phyloP scores from a whole-genome alignment of 164 flowering plant genomes.

The Saururus chinensis region DNA sequence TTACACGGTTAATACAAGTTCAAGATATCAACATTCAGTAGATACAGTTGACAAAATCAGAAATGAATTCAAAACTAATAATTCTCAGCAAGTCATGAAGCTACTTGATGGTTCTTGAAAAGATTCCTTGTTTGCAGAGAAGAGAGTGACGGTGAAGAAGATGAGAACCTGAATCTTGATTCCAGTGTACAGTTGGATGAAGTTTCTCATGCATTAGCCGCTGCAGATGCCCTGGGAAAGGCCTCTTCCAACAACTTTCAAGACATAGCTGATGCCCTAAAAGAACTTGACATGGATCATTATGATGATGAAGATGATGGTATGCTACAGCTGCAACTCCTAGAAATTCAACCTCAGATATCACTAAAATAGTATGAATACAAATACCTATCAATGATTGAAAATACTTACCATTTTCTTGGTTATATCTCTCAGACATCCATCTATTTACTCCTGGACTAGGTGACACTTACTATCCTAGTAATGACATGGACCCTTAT shows the following conservation, averaged over 20 bases:
- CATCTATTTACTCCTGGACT: conserved; percentile 52
- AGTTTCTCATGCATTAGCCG: conserved; percentile 52
- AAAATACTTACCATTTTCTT: neutral
- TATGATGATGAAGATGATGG: conserved; percentile 94
- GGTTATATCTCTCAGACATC: conserved; percentile 31
- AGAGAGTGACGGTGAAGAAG: conserved; percentile 41
- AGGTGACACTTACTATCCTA: conserved; percentile 64
- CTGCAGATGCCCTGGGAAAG: conserved; percentile 61
- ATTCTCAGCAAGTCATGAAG: neutral
- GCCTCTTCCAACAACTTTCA: conserved; percentile 21
- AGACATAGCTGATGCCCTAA: conserved; percentile 51
- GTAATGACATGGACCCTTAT: conserved; percentile 82
- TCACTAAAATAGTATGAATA: neutral
- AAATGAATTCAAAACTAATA: too few relatives aligned
- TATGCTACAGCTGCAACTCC: conserved; percentile 10
- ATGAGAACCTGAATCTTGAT: conserved; percentile 49
- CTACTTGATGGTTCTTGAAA: neutral
- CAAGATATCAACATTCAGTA: too few relatives aligned
- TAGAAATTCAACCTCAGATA: neutral
- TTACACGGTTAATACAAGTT: too few relatives aligned
- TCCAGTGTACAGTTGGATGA: conserved; percentile 25
- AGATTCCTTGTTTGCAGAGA: conserved; percentile 12
- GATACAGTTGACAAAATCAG: too few relatives aligned
- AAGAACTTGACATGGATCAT: conserved; percentile 81
- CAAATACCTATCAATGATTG: neutral